Conservation (phyloP, 345 rosid species). For the Gossypium thurberi region DNA sequence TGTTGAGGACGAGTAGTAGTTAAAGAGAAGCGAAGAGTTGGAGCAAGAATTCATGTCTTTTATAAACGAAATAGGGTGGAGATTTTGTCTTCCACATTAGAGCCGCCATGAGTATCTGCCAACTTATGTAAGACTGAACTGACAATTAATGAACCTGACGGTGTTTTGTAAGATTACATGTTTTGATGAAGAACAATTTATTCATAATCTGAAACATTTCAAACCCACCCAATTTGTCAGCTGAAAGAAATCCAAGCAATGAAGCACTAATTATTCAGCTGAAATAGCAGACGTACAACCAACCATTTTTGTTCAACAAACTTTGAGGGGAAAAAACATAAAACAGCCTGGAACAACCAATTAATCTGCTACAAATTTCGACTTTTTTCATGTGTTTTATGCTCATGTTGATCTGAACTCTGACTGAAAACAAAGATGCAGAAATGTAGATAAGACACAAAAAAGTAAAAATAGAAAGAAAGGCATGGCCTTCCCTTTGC, state of each 20-base stretch:
- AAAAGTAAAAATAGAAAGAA: conserved; percentile 16
- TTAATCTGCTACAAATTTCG: not conserved
- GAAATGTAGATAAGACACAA: not conserved
- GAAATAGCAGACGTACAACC: too few relatives aligned
- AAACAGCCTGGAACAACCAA: not conserved
- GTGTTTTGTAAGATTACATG: not conserved
- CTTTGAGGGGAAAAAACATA: not conserved
- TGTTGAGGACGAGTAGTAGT: too few relatives aligned
- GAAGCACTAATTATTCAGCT: too few relatives aligned
- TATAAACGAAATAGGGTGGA: not conserved
- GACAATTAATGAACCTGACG: not conserved
- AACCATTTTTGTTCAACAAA: conserved; percentile 1
- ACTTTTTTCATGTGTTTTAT: not conserved
- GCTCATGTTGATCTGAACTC: not conserved
- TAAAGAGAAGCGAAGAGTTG: too few relatives aligned
- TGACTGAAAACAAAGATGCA: not conserved
- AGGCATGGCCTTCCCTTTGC: conserved; percentile 27
- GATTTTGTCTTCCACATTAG: not conserved
- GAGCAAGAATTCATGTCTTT: not conserved
- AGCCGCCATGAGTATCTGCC: not conserved
- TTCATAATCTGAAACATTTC: not conserved
- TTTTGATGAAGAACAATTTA: not conserved
- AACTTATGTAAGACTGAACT: not conserved
- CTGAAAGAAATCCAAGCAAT: too few relatives aligned
- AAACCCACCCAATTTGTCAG: not conserved